Evolutionary conservation across 2,329 filamentous ascomycete genomes (phyloP), one percentile per base, ranked within the genome.

Genomic region (Dendrostoma leiphaemia): DNA sequence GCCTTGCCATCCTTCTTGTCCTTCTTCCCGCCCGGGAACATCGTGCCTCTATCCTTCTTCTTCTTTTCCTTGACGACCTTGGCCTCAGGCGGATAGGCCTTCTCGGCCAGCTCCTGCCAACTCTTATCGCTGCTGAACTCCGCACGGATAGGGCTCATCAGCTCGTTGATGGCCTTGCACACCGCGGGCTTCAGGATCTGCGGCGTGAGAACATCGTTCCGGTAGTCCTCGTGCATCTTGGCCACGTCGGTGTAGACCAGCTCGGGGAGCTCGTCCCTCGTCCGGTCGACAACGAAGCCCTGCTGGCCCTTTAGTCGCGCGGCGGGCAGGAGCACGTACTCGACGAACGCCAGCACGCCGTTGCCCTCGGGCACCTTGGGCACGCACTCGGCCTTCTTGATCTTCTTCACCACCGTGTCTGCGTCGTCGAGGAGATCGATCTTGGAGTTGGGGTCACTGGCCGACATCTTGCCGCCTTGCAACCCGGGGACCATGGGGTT

Each of bases 171-270:
- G 9, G 84, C 90, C 49, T 84, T 80, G 5, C 88, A 82, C 6
- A 95, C 85, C 10, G 90, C 91, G n/a, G 86, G 81, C 76, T 99
- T 97, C 49, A 97, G 78, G 12, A 89, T 74, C 75, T 97, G 92
- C 0, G 94, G 94, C 1, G 89, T 91, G 58, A 96, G 81, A 60
- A 89, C 79, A 66, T 97, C 93, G 49, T 82, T 85, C 53, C 71
- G 69, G 74, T 95, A 97, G 70, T 97, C 93, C 15, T 86, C 82
- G 60, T 90, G 84, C 67, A 97, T 78, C 64, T 89, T 24, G 54
- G 83, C 75, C 56, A 95, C 90, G 54, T 82, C 74, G n/a, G 78
- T 83, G 79, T 97, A 97, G 57, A 91, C 79, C 31, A 96, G 74
- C 1, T 90, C 84, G 66, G 94, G 90, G 29, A 79, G 64, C 34